These are phyloP conservation scores for Golubevia sp. DNA, from an alignment of 1,284 basidiomycete genomes.

Conservation along the genomic window DNA sequence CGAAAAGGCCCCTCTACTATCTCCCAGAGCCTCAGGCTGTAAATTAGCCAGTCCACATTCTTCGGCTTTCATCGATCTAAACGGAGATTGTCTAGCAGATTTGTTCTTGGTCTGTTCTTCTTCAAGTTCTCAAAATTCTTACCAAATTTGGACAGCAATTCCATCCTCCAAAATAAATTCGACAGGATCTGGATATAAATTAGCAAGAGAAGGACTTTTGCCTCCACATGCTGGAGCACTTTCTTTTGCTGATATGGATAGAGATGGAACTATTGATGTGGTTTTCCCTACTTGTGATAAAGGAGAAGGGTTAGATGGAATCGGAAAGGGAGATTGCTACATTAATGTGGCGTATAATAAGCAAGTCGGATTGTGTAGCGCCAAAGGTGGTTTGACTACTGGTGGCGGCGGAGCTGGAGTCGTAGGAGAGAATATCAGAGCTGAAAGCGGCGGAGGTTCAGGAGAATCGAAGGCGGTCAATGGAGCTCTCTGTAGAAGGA, in stretches of 20 bases:
- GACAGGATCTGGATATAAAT: conserved; percentile 74
- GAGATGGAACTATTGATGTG: conserved; percentile 95
- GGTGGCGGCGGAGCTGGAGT: conserved; percentile 11
- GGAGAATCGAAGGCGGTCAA: background rate
- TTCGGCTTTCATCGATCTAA: conserved; percentile 90
- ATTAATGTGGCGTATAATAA: conserved; percentile 94
- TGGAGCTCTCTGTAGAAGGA: conserved; percentile 14
- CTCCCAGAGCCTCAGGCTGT: conserved; percentile 64
- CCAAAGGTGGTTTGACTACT: conserved; percentile 29
- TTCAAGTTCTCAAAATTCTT: conserved; percentile 62
- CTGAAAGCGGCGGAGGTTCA: background rate
- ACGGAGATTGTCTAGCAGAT: conserved; percentile 95
- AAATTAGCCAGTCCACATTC: conserved; percentile 83
- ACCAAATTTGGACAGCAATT: conserved; percentile 78
- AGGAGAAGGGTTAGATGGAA: conserved; percentile 61
- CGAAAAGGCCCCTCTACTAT: conserved; percentile 5
- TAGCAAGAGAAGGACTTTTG: conserved; percentile 73
- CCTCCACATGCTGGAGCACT: conserved; percentile 79
- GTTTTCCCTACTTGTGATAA: conserved; percentile 81
- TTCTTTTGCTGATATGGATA: conserved; percentile 89
- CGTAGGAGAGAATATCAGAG: background rate
- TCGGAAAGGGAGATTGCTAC: conserved; percentile 75
- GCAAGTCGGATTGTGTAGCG: conserved; percentile 79
- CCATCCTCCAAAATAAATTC: conserved; percentile 67
- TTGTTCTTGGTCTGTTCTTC: conserved; percentile 23